These are phyloP conservation scores for Naganishia friedmannii DNA, from an alignment of 768 basidiomycete genomes.

Conservation along the genomic window DNA sequence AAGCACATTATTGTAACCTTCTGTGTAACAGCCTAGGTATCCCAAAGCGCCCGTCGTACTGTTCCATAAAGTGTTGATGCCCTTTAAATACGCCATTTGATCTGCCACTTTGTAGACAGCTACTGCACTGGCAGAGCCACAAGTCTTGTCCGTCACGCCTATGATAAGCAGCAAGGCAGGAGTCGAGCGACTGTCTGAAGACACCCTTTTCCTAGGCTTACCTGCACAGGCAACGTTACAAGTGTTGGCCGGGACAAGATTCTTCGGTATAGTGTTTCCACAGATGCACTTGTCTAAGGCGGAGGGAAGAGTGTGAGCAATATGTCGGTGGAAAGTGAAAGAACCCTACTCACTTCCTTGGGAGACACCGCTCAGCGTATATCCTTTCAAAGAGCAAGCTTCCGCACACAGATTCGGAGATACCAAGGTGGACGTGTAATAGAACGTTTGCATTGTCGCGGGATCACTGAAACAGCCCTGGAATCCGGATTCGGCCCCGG, in stretches of 20 bases:
- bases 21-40: conserved; percentile 40
- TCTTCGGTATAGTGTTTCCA: conserved; percentile 14
- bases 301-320: background rate
- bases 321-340: background rate
- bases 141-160: background rate
- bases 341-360: conserved; percentile 17
- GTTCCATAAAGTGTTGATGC: conserved; percentile 1
- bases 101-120: background rate
- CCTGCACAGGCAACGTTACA: conserved; percentile 38
- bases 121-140: conserved; percentile 7
- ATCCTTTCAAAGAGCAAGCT: conserved; percentile 10
- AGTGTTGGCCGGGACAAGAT: background rate
- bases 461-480: conserved; percentile 25
- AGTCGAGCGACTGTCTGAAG: background rate
- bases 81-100: background rate
- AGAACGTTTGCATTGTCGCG: conserved; percentile 2
- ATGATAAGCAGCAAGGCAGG: background rate
- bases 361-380: conserved; percentile 2
- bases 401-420: conserved; percentile 20
- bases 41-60: conserved; percentile 25
- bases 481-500: conserved; percentile 16
- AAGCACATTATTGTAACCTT: conserved; percentile 19
- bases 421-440: background rate
- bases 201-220: conserved; percentile 27
- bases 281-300: conserved; percentile 19